A percentile compares a stretch with the other conserved stretches of the same genome.
These are phyloP conservation scores for Rhododendron mucronatum DNA, from an alignment of 148 eudicot species.

Conservation along the genomic window DNA sequence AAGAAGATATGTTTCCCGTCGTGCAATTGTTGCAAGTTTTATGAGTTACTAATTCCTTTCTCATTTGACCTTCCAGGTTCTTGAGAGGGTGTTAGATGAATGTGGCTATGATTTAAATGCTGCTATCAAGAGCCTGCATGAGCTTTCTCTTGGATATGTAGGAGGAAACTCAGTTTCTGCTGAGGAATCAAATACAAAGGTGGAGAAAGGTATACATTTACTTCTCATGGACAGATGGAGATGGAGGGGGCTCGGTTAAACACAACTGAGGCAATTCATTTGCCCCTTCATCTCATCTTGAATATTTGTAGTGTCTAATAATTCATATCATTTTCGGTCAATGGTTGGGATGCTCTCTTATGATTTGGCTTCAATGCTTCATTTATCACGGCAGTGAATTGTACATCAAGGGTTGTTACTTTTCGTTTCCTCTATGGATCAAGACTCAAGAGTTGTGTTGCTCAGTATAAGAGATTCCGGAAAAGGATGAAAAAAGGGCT, in stretches of 20 bases:
- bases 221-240: not conserved
- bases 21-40: not conserved
- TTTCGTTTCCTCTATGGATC: not conserved
- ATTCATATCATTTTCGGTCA: not conserved
- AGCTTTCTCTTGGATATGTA: slow-evolving; percentile 41
- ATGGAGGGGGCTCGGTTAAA: not conserved
- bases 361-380: not conserved
- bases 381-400: not conserved
- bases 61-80: slow-evolving; percentile 32
- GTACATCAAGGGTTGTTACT: not conserved
- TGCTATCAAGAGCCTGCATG: slow-evolving; percentile 67
- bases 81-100: slow-evolving; percentile 62
- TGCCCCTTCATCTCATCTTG: not conserved
- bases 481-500: too few relatives aligned
- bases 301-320: not conserved
- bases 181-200: slow-evolving; percentile 30
- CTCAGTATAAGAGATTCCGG: not conserved
- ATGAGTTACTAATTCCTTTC: not conserved
- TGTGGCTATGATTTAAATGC: slow-evolving; percentile 62
- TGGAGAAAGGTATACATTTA: slow-evolving; percentile 40
- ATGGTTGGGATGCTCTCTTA: not conserved
- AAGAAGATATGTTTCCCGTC: not conserved
- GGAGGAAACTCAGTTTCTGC: slow-evolving; percentile 26
- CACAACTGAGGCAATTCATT: not conserved
- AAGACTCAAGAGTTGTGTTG: not conserved